phyloP scores from a whole-genome alignment of 768 basidiomycete genomes.

The Hygrophorus pudorinus region DNA sequence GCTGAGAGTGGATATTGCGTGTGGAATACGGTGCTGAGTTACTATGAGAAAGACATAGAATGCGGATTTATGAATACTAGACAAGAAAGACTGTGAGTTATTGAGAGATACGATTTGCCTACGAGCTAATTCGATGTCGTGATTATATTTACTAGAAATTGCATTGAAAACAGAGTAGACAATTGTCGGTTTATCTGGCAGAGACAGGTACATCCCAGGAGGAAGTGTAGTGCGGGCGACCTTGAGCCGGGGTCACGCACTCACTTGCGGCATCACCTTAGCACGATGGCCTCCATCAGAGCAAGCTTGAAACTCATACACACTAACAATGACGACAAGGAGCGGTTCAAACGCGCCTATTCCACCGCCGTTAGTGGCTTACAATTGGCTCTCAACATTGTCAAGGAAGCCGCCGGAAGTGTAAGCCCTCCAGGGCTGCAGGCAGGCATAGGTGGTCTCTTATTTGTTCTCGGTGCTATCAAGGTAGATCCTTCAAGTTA shows the following conservation, averaged over 20 bases:
- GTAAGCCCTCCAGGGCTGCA: background rate
- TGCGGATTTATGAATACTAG: constrained; percentile 36
- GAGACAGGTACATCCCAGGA: constrained; percentile 32
- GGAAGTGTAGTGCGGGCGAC: constrained; percentile 12
- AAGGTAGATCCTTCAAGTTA: background rate
- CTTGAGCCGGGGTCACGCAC: background rate
- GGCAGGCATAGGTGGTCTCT: background rate
- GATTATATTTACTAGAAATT: constrained; percentile 18
- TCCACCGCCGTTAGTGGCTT: background rate
- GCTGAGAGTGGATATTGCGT: constrained; percentile 23
- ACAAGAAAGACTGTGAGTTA: constrained; percentile 26
- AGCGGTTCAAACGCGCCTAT: background rate
- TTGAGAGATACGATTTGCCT: constrained; percentile 34
- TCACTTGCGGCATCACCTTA: too few species aligned
- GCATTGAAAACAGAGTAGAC: constrained; percentile 36
- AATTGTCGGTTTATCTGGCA: constrained; percentile 35
- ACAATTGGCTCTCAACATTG: background rate
- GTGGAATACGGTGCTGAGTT: constrained; percentile 20
- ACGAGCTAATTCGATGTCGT: constrained; percentile 47
- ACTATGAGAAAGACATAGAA: constrained; percentile 54
- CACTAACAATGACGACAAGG: constrained; percentile 2
- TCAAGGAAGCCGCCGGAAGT: background rate
- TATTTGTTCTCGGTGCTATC: background rate
- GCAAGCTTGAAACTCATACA: too few species aligned
- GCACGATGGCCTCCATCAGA: background rate